Percentiles rank a stretch among this genome's conserved stretches.
phyloP scores from a whole-genome alignment of 441 rosid genomes.

The Pelargonium myrrhifolium region DNA sequence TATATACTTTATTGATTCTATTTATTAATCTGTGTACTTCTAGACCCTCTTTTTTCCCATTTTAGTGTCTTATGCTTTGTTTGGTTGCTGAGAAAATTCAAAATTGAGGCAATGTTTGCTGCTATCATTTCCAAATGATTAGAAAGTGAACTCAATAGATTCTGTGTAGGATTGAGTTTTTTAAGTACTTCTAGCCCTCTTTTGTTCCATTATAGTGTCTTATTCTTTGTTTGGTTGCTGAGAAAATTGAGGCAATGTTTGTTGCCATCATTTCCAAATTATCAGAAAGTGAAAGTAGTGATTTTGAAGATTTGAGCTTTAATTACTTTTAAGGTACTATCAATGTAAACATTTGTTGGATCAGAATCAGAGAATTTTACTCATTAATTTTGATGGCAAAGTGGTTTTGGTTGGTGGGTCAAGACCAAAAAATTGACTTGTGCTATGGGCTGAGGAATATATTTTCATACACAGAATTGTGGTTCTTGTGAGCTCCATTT shows the following conservation, averaged over 20 bases:
- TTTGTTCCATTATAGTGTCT: neutral
- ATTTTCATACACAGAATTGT: neutral
- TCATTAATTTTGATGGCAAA: slow-evolving; percentile 1
- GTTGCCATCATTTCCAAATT: neutral
- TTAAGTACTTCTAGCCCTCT: neutral
- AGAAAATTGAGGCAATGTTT: neutral
- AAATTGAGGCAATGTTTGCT: neutral
- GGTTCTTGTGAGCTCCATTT: slow-evolving; percentile 3
- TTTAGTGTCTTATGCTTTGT: neutral
- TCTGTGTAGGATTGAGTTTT: neutral
- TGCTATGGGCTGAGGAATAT: neutral
- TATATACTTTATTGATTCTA: neutral
- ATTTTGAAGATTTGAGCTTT: neutral
- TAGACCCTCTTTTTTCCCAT: too few species aligned
- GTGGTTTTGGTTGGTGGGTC: slow-evolving; percentile 4
- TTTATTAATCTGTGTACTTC: too few species aligned
- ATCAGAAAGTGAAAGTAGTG: neutral
- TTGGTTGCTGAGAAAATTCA: slow-evolving; percentile 2
- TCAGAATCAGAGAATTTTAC: neutral
- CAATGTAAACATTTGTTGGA: neutral
- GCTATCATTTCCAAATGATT: neutral
- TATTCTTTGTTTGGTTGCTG: neutral
- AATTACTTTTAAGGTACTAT: neutral
- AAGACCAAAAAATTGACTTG: neutral
- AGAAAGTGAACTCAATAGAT: neutral